Evolutionary conservation across 768 basidiomycete species (phyloP), one percentile per base, ranked within the genome.

Genomic region (Tylopilus balloui): DNA sequence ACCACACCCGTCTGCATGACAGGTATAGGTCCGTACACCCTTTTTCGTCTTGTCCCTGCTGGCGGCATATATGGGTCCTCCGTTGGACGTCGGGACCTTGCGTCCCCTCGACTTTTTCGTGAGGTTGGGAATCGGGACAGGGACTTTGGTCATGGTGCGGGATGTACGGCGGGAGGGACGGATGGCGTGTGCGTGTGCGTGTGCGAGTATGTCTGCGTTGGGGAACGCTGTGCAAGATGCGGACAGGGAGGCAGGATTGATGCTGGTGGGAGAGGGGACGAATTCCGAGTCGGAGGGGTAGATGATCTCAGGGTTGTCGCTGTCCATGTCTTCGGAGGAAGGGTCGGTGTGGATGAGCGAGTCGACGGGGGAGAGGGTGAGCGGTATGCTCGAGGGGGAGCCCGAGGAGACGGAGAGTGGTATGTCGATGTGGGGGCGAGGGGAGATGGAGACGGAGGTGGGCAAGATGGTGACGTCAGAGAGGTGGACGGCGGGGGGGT

Each of bases 1-100:
- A 15, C 80, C 81, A 57, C 90, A 92, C 1, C 79, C 86, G 1
- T 78, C 71, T 0, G 86, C 86, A 17, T 74, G 72, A 64, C 89
- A 92, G 51, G 78, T 72, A 64, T 81, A 85, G 24, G 76, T 73
- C 41, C 86, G 70, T 13, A 58, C 45, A 31, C 65, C 68, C 14
- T 56, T 69, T 51, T 66, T 66, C 0, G 65, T 58, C 56, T 69
- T 71, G 42, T 66, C 69, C 47, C 32, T 61, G 48, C 58, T 67
- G 50, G 51, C 52, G 14, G 61, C 54, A 20, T 51, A 57, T 8
- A 66, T 20, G 2, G 61, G 48, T 29, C 57, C 53, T 36, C 59
- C 51, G 41, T 43, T 52, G 48, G 65, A 70, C 6, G 68, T 72
- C 3, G 78, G 78, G n/a, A 78, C 78, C 15, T 71, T 63, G 17